A percentile compares a stretch with the other conserved stretches of the same genome.
These are phyloP conservation scores for Dorcoceras hygrometricum DNA, from an alignment of 257 asterid species.

Conservation along the genomic window DNA sequence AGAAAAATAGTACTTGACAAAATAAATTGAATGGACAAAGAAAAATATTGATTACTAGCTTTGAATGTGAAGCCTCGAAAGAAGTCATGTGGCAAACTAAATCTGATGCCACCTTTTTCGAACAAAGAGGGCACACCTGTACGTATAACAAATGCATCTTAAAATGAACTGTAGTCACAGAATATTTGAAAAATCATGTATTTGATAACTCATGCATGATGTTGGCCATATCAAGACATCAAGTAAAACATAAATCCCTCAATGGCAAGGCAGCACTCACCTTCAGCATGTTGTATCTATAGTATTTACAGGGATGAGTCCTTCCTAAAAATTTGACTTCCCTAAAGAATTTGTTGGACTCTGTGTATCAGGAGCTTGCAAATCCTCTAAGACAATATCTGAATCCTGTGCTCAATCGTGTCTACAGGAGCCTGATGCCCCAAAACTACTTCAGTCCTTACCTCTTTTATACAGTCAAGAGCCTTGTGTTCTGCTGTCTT, in stretches of 20 bases:
- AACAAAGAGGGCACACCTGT: slow-evolving; percentile 83
- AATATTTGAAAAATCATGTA: neutral
- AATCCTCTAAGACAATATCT: no score
- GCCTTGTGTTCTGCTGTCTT: no score
- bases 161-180: neutral
- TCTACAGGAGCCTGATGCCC: no score
- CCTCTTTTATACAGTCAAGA: no score
- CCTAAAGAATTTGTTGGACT: no score
- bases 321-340: no score
- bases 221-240: neutral
- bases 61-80: slow-evolving; percentile 17
- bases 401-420: no score
- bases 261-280: neutral
- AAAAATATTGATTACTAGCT: slow-evolving; percentile 2
- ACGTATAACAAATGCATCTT: neutral
- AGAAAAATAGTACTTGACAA: neutral
- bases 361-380: no score
- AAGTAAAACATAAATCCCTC: neutral
- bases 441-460: no score
- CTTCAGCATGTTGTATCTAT: neutral
- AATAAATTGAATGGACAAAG: neutral
- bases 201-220: neutral
- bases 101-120: slow-evolving; percentile 59
- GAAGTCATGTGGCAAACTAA: slow-evolving; percentile 64
- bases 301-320: no score